phyloP scores from a whole-genome alignment of 2,329 filamentous ascomycete genomes.

The Xylariaceae sp. region DNA sequence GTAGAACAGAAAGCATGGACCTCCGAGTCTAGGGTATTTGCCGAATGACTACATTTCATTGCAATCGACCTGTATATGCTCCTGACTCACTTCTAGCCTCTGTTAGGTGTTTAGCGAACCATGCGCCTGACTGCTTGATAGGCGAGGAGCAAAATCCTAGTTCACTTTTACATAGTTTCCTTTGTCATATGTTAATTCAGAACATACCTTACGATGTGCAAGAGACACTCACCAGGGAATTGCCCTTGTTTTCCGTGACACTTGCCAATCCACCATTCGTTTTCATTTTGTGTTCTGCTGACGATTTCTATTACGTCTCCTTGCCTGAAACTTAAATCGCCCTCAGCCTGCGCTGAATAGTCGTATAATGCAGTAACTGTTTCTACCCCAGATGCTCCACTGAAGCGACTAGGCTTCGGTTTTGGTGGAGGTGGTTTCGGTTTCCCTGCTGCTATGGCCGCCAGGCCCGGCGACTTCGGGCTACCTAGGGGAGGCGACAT shows the following conservation, averaged over 20 bases:
- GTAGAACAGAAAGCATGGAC: conserved; percentile 3
- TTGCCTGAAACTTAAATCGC: conserved; percentile 85
- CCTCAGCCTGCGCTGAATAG: conserved; percentile 92
- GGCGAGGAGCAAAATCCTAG: conserved; percentile 24
- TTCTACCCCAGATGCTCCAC: conserved; percentile 66
- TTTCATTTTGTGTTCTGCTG: conserved; percentile 80
- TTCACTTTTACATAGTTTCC: conserved; percentile 55
- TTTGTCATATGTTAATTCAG: conserved; percentile 35
- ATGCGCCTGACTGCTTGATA: conserved; percentile 1
- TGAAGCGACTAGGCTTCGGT: conserved; percentile 74
- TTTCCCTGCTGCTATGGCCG: conserved; percentile 61
- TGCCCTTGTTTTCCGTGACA: conserved; percentile 81
- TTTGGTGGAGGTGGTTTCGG: conserved; percentile 71
- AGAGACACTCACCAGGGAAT: conserved; percentile 76
- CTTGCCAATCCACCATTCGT: conserved; percentile 96
- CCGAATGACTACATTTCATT: conserved; percentile 10
- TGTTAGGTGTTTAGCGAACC: conserved; percentile 4
- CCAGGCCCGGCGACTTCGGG: conserved; percentile 39
- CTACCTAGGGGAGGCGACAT: conserved; percentile 34
- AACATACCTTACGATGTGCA: background rate
- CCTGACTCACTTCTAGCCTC: background rate
- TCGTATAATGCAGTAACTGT: conserved; percentile 92
- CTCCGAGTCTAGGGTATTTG: conserved; percentile 3
- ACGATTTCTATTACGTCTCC: conserved; percentile 92
- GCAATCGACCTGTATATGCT: conserved; percentile 8